Evolutionary conservation across 345 rosid genomes (phyloP), one percentile per base, ranked within the genome.

Genomic region (Psidium friedrichsthalianum): DNA sequence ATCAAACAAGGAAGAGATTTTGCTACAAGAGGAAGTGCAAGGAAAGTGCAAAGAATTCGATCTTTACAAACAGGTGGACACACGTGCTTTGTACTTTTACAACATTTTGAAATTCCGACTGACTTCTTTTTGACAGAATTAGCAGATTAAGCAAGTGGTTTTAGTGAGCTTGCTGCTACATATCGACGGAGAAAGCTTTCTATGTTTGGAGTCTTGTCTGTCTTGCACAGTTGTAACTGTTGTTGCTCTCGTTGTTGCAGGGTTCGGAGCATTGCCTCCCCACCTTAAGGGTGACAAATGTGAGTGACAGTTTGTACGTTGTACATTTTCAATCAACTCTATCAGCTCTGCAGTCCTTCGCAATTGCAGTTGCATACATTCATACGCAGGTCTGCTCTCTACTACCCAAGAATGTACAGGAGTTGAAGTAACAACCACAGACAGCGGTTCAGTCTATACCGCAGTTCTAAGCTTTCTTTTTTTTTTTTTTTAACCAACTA

Each of bases 291-390:
- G 91, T 97, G 91, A 93, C 90, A 85, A 94, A 89, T 88, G 90
- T 97, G 81, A 88, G 87, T 69, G 94, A 93, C 12, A 98, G 95
- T 83, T 91, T 93, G 84, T 95, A 95, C 85, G 91, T 93, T 58
- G 91, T 97, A 74, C 95, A 93, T 86, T 93, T 95, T 86, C 94
- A 93, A 88, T 90, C 93, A 83, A 88, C 90, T 55, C 88, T 95
- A 57, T 95, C 99, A 83, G 95, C 92, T 76, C 89, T 97, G 95
- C 99, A 97, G 88, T 89, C 95, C 82, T 93, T 97, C 85, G 88
- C 97, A 51, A 92, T 95, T 86, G 98, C 99, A 85, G 90, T 97
- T 86, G 98, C 98, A 15, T 91, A 91, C 85, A 91, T 95, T 87
- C 99, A 97, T 92, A 85, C 90, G 76, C 94, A 91, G 86, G 94